Evolutionary conservation across 1,139 yeast genomes (phyloP).

Genomic region (Kodamaea anthophila): DNA sequence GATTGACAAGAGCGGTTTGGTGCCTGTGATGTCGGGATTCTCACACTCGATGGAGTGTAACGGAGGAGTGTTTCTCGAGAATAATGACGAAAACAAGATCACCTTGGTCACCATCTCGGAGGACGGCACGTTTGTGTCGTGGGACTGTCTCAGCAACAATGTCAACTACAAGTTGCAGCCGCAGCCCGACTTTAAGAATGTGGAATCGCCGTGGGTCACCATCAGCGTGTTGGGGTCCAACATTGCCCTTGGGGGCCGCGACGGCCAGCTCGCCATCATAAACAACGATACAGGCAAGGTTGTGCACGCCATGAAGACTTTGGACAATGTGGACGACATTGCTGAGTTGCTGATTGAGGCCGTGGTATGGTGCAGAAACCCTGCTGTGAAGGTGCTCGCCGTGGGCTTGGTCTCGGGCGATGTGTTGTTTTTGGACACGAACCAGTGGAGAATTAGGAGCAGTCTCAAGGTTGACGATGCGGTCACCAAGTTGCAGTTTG

Average conservation of each 20-base stretch:
- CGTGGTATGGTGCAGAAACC: constrained; percentile 67
- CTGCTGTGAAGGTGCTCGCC: constrained; percentile 58
- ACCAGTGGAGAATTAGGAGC: constrained; percentile 81
- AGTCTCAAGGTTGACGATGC: constrained; percentile 70
- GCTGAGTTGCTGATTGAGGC: constrained; percentile 84
- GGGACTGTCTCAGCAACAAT: constrained; percentile 83
- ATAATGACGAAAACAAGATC: constrained; percentile 54
- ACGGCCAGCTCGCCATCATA: constrained; percentile 74
- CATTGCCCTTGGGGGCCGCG: constrained; percentile 75
- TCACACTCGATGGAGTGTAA: constrained; percentile 77
- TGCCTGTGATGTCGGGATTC: constrained; percentile 73
- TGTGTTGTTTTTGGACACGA: constrained; percentile 71
- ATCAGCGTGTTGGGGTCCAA: constrained; percentile 38
- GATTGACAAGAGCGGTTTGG: constrained; percentile 55
- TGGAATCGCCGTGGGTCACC: constrained; percentile 85
- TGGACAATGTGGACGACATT: constrained; percentile 56
- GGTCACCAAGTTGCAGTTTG: constrained; percentile 71
- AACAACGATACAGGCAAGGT: constrained; percentile 70
- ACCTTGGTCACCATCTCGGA: constrained; percentile 75
- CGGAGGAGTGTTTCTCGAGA: constrained; percentile 65
- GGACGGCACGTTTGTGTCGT: constrained; percentile 78
- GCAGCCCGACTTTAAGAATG: constrained; percentile 57
- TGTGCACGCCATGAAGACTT: constrained; percentile 57
- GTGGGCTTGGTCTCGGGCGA: constrained; percentile 89
- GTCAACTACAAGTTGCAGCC: constrained; percentile 61